Conservation (phyloP, 306 rosid species). For the Trichosanthes cucumerina region DNA sequence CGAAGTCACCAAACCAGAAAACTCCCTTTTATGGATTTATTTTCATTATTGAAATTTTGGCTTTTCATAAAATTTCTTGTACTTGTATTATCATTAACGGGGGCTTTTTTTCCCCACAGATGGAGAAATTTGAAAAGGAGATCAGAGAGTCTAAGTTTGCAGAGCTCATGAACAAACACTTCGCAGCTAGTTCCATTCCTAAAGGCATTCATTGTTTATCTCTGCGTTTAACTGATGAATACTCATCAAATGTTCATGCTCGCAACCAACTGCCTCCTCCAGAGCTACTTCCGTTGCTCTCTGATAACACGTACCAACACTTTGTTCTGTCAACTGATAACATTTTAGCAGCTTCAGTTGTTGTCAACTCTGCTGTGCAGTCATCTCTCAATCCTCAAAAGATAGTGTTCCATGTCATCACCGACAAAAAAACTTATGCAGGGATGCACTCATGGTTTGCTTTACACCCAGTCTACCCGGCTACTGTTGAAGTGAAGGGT, state of each 20-base stretch:
- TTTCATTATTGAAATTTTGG: background rate
- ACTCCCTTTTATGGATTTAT: background rate
- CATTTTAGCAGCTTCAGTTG: conserved; percentile 94
- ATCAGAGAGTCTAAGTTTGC: conserved; percentile 72
- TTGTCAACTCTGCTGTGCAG: conserved; percentile 77
- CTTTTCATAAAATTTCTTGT: background rate
- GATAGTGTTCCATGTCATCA: conserved; percentile 90
- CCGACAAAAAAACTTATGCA: conserved; percentile 89
- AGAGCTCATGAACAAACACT: conserved; percentile 90
- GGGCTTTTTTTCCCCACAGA: conserved; percentile 24
- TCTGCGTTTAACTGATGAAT: conserved; percentile 94
- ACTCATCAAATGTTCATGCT: conserved; percentile 91
- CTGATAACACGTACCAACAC: conserved; percentile 78
- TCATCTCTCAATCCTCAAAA: conserved; percentile 67
- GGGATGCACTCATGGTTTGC: conserved; percentile 99
- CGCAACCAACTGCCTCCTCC: conserved; percentile 93
- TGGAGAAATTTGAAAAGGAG: conserved; percentile 87
- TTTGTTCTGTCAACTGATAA: conserved; percentile 83
- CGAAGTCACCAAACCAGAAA: background rate
- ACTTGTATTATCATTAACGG: background rate
- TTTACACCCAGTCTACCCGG: conserved; percentile 71
- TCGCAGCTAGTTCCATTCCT: conserved; percentile 91
- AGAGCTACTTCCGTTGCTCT: conserved; percentile 67
- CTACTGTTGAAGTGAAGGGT: conserved; percentile 88
- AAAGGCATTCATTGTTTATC: conserved; percentile 91